Base-by-base conservation (phyloP, 352 stramenopile species). In the Phytophthora macrochlamydospora region DNA sequence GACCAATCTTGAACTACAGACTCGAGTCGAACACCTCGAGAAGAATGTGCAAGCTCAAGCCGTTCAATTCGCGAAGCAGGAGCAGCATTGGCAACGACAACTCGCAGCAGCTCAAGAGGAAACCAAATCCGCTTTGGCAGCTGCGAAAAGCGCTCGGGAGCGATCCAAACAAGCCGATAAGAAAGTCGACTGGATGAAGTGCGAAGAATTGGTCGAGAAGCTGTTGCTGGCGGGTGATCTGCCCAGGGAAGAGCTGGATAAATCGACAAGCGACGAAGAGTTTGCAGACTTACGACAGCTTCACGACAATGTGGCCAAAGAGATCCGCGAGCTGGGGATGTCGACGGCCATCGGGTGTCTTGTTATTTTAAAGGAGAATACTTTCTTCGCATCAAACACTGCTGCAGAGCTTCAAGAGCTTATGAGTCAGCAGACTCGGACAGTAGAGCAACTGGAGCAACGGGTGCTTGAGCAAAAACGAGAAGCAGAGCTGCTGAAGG, bases 301-400 rank as follows among this genome's bases (percentile, higher is more conserved):
- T 14, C 75, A 83, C 37, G 62, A 80, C 18, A 68, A 76, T 12
- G 67, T 77, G 2, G 55, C 71, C 1, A 46, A 72, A n/a, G 74
- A 75, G 59, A 76, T 93, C 18, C 67, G 74, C 7, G 54, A 69
- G 11, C 56, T 78, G 4, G 85, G 83, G 0, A 67, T 92, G 32
- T 71, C 66, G 6, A 78, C 67, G 43, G 85, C 83, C 2, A 42
- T 93, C 12, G 81, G 69, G 1, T 92, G 85, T 53, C 62, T 93
- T 0, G 51, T 62, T 7, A 69, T 88, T 13, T 59, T 91, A 60
- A 89, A 89, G n/a, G 81, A 91, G 52, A 91, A 74, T n/a, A 80
- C 85, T 2, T 74, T 91, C 31, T 89, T 87, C 50, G 81, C 82
- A 0, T 90, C 78, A 2, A 89, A 81, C 42, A 79, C 85, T 4